Conservation (phyloP, 306 rosid genomes). For the Inga oerstediana region DNA sequence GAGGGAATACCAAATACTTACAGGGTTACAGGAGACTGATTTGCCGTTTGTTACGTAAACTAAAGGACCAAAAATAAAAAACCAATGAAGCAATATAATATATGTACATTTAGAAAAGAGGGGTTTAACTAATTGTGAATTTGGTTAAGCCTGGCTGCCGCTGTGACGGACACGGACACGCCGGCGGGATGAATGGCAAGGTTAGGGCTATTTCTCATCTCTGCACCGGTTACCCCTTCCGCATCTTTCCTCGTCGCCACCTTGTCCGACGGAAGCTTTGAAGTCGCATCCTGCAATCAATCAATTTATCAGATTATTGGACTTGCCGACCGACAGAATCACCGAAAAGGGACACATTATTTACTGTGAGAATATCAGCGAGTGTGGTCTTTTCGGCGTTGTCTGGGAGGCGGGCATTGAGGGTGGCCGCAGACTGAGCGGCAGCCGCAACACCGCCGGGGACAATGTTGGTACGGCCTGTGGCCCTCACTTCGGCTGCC, state of each 20-base stretch:
- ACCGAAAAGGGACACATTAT: background rate
- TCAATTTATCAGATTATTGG: background rate
- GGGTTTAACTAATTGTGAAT: background rate
- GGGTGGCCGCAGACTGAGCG: slow-evolving; percentile 76
- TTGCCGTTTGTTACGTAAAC: background rate
- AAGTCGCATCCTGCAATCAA: slow-evolving; percentile 50
- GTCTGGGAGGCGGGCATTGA: slow-evolving; percentile 51
- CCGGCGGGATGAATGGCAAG: slow-evolving; percentile 68
- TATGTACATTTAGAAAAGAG: background rate
- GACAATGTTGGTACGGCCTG: slow-evolving; percentile 60
- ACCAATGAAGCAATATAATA: background rate
- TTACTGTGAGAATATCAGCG: slow-evolving; percentile 57
- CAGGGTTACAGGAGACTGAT: background rate
- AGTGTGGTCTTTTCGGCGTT: slow-evolving; percentile 66
- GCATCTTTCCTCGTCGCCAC: slow-evolving; percentile 69
- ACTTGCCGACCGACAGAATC: background rate
- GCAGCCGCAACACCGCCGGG: slow-evolving; percentile 74
- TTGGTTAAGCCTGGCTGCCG: slow-evolving; percentile 78
- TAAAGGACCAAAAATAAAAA: background rate
- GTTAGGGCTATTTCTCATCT: slow-evolving; percentile 67
- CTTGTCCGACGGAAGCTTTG: slow-evolving; percentile 62
- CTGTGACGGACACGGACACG: slow-evolving; percentile 67
- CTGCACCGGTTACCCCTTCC: slow-evolving; percentile 69
- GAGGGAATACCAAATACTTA: background rate
- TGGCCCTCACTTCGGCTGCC: slow-evolving; percentile 78